Evolutionary conservation across 2,329 filamentous ascomycete genomes (phyloP), one percentile per base, ranked within the genome.

Genomic region (Pseudocercospora vitis): DNA sequence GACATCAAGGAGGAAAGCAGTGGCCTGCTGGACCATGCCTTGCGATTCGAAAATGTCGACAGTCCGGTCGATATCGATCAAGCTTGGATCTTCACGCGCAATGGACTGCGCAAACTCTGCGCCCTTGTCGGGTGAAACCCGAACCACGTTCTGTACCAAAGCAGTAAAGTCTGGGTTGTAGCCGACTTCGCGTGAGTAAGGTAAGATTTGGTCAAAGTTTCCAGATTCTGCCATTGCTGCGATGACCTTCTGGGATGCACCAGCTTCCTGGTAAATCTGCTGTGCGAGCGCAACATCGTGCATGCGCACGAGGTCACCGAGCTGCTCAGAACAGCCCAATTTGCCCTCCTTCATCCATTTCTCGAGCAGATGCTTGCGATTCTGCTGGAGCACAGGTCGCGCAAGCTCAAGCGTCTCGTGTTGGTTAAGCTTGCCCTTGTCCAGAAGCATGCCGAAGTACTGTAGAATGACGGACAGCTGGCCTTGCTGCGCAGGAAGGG

Each of bases 311-410:
- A 96, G 84, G 71, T 99, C 95, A 76, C 94, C 94, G 46, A 99
- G 83, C 73, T 96, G 89, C 76, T 99, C 94, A 0, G 94, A 97
- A 75, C 88, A 91, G 71, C 95, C 89, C 37, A 99, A 81, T 79
- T 99, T 99, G 74, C 90, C 88, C 75, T 97, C 94, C 68, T 87
- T 87, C 72, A 97, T 82, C 95, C 95, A 99, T 75, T 99, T 99
- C 76, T 97, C 94, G 23, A 99, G 82, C 21, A 99, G 78, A 69
- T 97, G 90, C 76, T 96, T 97, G 61, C 94, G 85, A 72, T 91
- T 94, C 74, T 99, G 94, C 52, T 88, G 85, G 53, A 99, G 81
- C 16, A 99, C 94, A 16, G 94, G 94, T 62, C 91, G 85, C 7
- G 94, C 91, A 57, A 99, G 81, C 76, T 99, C 94, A 32, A 99